Conservation (phyloP, 2,329 filamentous ascomycete species). For the Trichoderma sp. region DNA sequence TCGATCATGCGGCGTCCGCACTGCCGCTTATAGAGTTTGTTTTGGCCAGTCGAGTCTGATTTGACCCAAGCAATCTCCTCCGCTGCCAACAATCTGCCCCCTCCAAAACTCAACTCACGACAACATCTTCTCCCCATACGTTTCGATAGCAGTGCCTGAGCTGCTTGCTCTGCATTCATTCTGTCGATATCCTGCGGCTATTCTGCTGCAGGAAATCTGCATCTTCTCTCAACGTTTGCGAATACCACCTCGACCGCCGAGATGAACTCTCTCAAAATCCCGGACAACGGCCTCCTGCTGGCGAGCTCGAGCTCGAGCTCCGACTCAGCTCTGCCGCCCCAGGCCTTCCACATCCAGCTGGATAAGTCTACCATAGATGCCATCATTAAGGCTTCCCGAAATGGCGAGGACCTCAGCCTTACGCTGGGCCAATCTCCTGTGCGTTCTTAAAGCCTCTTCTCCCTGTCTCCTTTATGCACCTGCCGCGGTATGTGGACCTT, state of each 20-base stretch:
- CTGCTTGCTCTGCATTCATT: background rate
- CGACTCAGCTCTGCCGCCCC: conserved; percentile 50
- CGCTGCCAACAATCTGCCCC: background rate
- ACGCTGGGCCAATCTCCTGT: conserved; percentile 63
- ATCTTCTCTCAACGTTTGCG: conserved; percentile 4
- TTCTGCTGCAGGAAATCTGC: conserved; percentile 14
- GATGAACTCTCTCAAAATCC: conserved; percentile 61
- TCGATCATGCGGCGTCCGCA: conserved; percentile 31
- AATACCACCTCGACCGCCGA: conserved; percentile 7
- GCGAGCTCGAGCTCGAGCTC: conserved; percentile 52
- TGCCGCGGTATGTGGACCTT: conserved; percentile 8
- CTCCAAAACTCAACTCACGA: conserved; percentile 2
- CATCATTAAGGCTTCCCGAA: conserved; percentile 63
- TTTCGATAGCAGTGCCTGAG: background rate
- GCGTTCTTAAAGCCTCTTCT: conserved; percentile 43
- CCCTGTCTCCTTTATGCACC: background rate
- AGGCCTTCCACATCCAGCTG: conserved; percentile 63
- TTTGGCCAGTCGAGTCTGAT: conserved; percentile 26
- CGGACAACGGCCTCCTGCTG: conserved; percentile 61
- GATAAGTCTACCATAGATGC: conserved; percentile 62
- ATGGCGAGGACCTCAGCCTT: conserved; percentile 60
- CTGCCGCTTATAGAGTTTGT: conserved; percentile 25
- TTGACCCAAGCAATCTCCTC: conserved; percentile 14
- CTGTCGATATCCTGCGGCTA: conserved; percentile 10
- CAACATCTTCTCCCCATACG: background rate